Base-by-base conservation (phyloP, 345 rosid species). In the Acer campestre region DNA sequence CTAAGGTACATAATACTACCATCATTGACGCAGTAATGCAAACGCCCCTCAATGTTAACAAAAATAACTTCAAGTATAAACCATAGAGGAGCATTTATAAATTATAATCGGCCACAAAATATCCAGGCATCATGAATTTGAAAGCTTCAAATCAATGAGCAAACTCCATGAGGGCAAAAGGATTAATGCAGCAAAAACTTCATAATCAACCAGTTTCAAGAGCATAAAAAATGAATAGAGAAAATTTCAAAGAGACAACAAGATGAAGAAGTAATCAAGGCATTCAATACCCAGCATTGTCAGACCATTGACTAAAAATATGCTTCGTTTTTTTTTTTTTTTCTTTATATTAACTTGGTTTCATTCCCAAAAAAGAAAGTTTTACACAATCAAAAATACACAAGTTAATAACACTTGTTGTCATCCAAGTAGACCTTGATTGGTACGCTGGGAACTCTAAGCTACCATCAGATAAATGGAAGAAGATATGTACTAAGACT, bases 391-490 rank as follows among this genome's bases (percentile, higher is more conserved):
- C 72, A 44, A 70, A 68, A 67, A 56, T 77, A 63, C 68, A 79
- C 58, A n/a, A 42, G n/a, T 67, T 72, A 46, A 67, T 48, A 68
- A 55, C 67, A 79, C 49, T 69, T 71, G 48, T 69, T 75, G 71
- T 82, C 61, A 44, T 59, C 61, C 62, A 49, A 62, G 56, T 62
- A 67, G 67, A 69, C 77, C 31, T 17, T 27, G 29, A 77, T 40
- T n/a, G 20, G 51, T 16, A 7, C 10, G 49, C 10, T 4, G 0
- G 20, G 67, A 65, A 62, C 75, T 68, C 42, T 13, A 62, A 53
- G 62, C 67, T 42, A 75, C 78, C 59, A 59, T 58, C 68, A 35
- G 51, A 5, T 51, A 83, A 78, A 73, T n/a, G 42, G 12, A 75
- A 16, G 76, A 49, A 46, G 59, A 62, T 35, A n/a, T 76, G 56